Conservation (phyloP, 306 rosid species). For the Cucurbita ficifolia region DNA sequence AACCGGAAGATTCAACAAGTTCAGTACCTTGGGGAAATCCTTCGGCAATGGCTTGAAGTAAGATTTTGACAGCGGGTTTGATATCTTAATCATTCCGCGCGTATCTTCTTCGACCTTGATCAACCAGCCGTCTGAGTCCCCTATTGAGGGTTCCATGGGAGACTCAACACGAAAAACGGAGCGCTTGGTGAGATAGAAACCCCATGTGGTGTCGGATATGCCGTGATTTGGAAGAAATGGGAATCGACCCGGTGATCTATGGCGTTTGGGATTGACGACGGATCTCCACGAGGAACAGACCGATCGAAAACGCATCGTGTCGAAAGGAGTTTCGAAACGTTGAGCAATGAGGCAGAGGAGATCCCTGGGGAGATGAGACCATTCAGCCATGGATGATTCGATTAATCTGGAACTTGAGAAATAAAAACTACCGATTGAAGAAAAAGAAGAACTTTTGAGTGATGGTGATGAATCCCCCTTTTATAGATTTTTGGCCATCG, state of each 20-base stretch:
- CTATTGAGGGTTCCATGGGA: not conserved
- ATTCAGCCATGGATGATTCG: slow-evolving; percentile 28
- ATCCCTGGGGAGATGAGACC: slow-evolving; percentile 52
- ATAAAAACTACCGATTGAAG: not conserved
- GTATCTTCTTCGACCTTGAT: slow-evolving; percentile 26
- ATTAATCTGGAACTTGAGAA: not conserved
- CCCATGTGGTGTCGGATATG: slow-evolving; percentile 19
- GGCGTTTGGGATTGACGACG: slow-evolving; percentile 18
- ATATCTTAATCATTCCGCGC: slow-evolving; percentile 9
- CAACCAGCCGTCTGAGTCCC: slow-evolving; percentile 19
- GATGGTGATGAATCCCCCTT: not conserved
- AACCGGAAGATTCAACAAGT: slow-evolving; percentile 16
- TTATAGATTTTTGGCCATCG: not conserved
- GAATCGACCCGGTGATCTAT: slow-evolving; percentile 17
- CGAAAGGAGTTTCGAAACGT: slow-evolving; percentile 22
- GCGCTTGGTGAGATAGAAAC: slow-evolving; percentile 39
- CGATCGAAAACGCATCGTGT: slow-evolving; percentile 42
- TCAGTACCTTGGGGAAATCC: slow-evolving; percentile 21
- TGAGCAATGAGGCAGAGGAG: slow-evolving; percentile 29
- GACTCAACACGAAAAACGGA: slow-evolving; percentile 17
- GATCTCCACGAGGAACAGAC: slow-evolving; percentile 55
- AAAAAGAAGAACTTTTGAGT: not conserved
- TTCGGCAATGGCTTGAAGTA: slow-evolving; percentile 12
- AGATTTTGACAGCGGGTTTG: slow-evolving; percentile 32
- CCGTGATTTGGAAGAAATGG: slow-evolving; percentile 38